Base-by-base conservation (phyloP, 2,329 filamentous ascomycete species). In the Penicillium rolfsii region DNA sequence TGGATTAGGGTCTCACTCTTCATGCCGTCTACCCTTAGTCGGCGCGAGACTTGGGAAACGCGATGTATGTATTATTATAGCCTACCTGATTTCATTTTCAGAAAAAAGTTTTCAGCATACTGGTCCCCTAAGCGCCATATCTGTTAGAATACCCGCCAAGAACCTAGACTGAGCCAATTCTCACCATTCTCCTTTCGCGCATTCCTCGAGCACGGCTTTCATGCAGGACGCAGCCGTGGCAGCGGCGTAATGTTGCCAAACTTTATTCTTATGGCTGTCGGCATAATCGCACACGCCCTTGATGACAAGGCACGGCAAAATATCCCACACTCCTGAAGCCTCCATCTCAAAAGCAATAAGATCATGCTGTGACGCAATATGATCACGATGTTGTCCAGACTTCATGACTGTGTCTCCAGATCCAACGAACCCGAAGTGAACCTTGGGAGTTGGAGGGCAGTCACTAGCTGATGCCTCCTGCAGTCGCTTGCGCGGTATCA, bases 271-370 rank as follows among this genome's bases (percentile, higher is more conserved):
- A 50, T 79, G 76, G 0, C 68, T 72, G 55, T 80, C 78, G 0
- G 74, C 68, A 55, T 80, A 80, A 52, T 80, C 75, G 38, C 74
- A 80, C 0, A 80, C 75, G 0, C 76, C 77, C 8, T 78, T 77
- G 35, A 82, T 73, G 0, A 80, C 69, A 4, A 82, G 57, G 0
- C 75, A 79, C 0, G 78, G 77, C 0, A 80, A 56, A 0, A 66
- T 62, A 52, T 70, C 35, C 45, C 35, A 55, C 14, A 59, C 28
- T 7, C 60, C 60, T 4, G 57, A 52, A 12, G 38, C 60, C 36
- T 52, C 50, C 50, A 40, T 52, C 12, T 52, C 50, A 40, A 52
- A 52, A 26, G 33, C 14, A 11, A 38, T 38, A 2, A 38, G n/a
- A 26, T 52, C 26, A 9, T 52, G 33, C 8, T 38, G 33, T 0